Conservation (phyloP, 2,329 filamentous ascomycete species). For the Akanthomyces uredinophilus region DNA sequence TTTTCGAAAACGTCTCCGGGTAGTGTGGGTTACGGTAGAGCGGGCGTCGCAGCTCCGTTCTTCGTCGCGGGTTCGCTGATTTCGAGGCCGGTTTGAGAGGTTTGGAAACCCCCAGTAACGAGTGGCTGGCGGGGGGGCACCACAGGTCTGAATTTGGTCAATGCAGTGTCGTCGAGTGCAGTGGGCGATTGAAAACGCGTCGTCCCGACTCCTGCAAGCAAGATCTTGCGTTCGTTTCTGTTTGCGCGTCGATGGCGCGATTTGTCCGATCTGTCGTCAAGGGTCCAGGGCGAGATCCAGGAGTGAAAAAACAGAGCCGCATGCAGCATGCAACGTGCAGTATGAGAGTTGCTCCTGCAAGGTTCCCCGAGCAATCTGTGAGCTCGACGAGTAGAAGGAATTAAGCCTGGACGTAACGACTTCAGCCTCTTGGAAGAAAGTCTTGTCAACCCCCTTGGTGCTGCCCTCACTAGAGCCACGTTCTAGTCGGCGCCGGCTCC, state of each 20-base stretch:
- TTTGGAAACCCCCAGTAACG: not conserved
- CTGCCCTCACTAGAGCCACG: slow-evolving; percentile 13
- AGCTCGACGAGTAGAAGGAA: not conserved
- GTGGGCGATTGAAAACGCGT: no score
- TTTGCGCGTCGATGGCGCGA: slow-evolving; percentile 10
- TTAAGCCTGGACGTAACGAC: not conserved
- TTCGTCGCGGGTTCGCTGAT: not conserved
- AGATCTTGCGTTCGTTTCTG: not conserved
- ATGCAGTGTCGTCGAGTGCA: not conserved
- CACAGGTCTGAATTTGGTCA: not conserved
- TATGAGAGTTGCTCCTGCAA: not conserved
- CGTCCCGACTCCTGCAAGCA: not conserved
- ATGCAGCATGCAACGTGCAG: not conserved
- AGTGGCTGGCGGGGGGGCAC: not conserved
- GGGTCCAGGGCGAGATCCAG: not conserved
- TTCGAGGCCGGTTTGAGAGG: not conserved
- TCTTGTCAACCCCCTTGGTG: slow-evolving; percentile 6
- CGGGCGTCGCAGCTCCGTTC: not conserved
- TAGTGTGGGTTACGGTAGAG: not conserved
- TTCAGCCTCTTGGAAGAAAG: slow-evolving; percentile 6
- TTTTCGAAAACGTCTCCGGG: not conserved
- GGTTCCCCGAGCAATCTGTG: not conserved
- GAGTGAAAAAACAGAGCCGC: not conserved
- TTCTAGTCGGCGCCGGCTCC: slow-evolving; percentile 13
- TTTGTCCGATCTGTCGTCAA: slow-evolving; percentile 2